Base-by-base conservation (phyloP, 2,329 filamentous ascomycete species). In the Venturia pyrina region DNA sequence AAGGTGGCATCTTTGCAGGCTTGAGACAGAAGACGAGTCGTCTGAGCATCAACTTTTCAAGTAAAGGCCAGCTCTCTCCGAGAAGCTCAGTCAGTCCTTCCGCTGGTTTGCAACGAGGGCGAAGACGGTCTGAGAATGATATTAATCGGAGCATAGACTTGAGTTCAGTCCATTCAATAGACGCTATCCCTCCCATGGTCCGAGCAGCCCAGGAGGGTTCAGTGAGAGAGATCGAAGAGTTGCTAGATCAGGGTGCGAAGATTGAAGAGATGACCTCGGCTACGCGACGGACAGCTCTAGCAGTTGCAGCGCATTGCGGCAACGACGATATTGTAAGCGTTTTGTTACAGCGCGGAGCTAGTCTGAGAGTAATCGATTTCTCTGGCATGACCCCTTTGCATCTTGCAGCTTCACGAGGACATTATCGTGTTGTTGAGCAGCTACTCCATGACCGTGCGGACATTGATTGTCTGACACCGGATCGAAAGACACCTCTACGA, bases 261-360 rank as follows among this genome's bases (percentile, higher is more conserved):
- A 68, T 71, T 44, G 69, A 70, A 48, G 65, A 64, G 5, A 66
- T 71, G 8, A 74, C 78, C 66, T 62, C 69, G 11, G 63, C 68
- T 56, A 74, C 75, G 2, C 71, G 72, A n/a, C 70, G 75, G 60
- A 78, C 72, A 48, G 75, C 76, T 17, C 71, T 78, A 15, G 69
- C 75, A 6, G 75, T 78, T 50, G 76, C 77, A 62, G 71, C 75
- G 7, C 76, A 78, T 66, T 78, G 75, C 68, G 76, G 75, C 11
- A 74, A 75, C 40, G 74, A 74, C 21, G 73, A 73, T 53, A 69
- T 77, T 17, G 73, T 76, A 21, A 70, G 72, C 41, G 64, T 76
- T 15, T 66, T 78, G 17, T 70, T 78, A 15, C 69, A 73, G 37
- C 67, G 66, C 24, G 71, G 72, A 41, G 75, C 75, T 13, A 70